A percentile compares a stretch with the other conserved stretches of the same genome.
These are phyloP conservation scores for Sporothrix schenckii DNA, from an alignment of 2,329 filamentous ascomycete species.

Conservation along the genomic window DNA sequence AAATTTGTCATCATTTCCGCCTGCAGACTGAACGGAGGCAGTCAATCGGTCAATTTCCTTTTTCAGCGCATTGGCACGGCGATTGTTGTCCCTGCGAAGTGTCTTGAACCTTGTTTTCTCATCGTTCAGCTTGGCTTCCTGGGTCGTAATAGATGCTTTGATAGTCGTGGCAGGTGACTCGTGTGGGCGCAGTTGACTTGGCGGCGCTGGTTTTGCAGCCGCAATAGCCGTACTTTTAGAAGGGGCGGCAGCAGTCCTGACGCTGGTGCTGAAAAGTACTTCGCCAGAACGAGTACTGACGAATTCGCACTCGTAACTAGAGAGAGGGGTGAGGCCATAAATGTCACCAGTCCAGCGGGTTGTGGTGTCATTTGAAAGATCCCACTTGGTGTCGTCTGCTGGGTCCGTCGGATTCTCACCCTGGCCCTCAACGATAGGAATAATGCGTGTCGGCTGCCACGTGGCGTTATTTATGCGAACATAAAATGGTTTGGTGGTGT, in stretches of 20 bases:
- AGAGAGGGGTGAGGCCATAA: slow-evolving; percentile 69
- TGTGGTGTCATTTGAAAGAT: slow-evolving; percentile 38
- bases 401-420: slow-evolving; percentile 21
- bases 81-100: slow-evolving; percentile 74
- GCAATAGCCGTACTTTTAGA: slow-evolving; percentile 46
- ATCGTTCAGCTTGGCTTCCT: slow-evolving; percentile 70
- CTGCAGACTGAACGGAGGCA: slow-evolving; percentile 67
- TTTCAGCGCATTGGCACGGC: slow-evolving; percentile 65
- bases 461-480: slow-evolving; percentile 76
- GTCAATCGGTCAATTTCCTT: slow-evolving; percentile 74
- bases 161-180: slow-evolving; percentile 77
- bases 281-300: slow-evolving; percentile 67
- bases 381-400: slow-evolving; percentile 36
- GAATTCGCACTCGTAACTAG: slow-evolving; percentile 79
- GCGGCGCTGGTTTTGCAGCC: slow-evolving; percentile 39
- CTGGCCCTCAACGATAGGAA: slow-evolving; percentile 46
- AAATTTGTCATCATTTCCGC: slow-evolving; percentile 74
- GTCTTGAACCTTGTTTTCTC: slow-evolving; percentile 70
- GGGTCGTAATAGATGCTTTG: slow-evolving; percentile 72
- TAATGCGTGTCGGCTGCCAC: slow-evolving; percentile 78
- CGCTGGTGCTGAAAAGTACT: slow-evolving; percentile 70
- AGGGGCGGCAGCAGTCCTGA: slow-evolving; percentile 64
- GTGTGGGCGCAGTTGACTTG: slow-evolving; percentile 64
- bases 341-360: slow-evolving; percentile 71
- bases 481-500: slow-evolving; percentile 74